Conservation (phyloP, 108 stramenopile species). For the Bacterosira constricta region DNA sequence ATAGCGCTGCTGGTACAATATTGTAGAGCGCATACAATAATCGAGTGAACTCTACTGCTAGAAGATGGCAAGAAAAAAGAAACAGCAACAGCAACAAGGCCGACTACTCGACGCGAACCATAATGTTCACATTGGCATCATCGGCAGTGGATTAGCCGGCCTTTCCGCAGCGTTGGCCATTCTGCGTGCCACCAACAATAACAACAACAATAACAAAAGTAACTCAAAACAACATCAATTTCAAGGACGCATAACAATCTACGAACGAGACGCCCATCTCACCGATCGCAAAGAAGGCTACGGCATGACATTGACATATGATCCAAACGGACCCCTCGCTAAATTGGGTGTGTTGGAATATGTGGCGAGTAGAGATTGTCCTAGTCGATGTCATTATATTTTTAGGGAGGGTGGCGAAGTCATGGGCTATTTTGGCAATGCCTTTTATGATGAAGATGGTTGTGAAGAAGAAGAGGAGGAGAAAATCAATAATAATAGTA, state of each 20-base stretch:
- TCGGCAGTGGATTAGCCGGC: slow-evolving; percentile 75
- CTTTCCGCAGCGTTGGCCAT: slow-evolving; percentile 59
- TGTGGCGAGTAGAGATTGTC: slow-evolving; percentile 74
- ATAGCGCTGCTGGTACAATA: too few species aligned
- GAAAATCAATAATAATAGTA: neutral
- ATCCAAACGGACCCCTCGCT: slow-evolving; percentile 74
- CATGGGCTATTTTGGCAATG: slow-evolving; percentile 86
- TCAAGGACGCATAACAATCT: slow-evolving; percentile 49
- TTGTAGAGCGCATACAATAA: too few species aligned
- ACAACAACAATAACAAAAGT: neutral
- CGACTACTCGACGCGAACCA: neutral
- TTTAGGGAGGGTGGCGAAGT: slow-evolving; percentile 54
- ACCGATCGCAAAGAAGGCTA: slow-evolving; percentile 76
- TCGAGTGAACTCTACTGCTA: too few species aligned
- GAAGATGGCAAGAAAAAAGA: neutral
- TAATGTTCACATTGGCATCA: slow-evolving; percentile 59
- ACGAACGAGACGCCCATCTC: slow-evolving; percentile 71
- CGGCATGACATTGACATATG: slow-evolving; percentile 84
- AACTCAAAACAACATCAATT: slow-evolving; percentile 1
- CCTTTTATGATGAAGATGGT: slow-evolving; percentile 45
- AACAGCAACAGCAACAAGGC: neutral
- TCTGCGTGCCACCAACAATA: slow-evolving; percentile 44
- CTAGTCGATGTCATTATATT: slow-evolving; percentile 81
- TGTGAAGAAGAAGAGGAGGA: neutral
- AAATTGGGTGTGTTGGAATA: slow-evolving; percentile 72